A percentile compares a stretch with the other conserved stretches of the same genome.
phyloP scores from a whole-genome alignment of 805 yeast species.

The Saccharomycopsis sp. region DNA sequence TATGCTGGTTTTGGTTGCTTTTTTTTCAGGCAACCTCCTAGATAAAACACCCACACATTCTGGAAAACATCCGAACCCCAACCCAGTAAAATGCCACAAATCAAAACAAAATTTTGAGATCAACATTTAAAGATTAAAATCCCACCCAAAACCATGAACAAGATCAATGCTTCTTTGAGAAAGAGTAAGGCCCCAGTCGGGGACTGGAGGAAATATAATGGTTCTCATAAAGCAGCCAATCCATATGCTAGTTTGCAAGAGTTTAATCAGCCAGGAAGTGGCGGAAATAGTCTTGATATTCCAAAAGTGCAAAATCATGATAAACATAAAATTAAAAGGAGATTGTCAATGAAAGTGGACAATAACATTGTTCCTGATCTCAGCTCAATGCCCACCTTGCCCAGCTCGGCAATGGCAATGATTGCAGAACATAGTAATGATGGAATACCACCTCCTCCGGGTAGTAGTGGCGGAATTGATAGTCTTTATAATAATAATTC shows the following conservation, averaged over 20 bases:
- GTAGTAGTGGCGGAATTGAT: background rate
- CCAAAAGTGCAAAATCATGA: slow-evolving; percentile 16
- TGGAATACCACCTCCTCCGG: no score
- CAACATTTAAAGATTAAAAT: no score
- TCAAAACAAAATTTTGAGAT: no score
- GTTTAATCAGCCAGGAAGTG: slow-evolving; percentile 3
- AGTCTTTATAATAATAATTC: no score
- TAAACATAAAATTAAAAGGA: slow-evolving; percentile 16
- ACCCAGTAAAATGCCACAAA: no score
- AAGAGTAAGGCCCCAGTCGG: slow-evolving; percentile 19
- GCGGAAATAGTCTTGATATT: slow-evolving; percentile 1
- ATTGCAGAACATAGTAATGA: slow-evolving; percentile 10
- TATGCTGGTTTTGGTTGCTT: no score
- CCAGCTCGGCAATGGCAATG: slow-evolving; percentile 11
- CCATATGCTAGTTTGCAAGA: slow-evolving; percentile 16
- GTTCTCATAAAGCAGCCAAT: slow-evolving; percentile 3
- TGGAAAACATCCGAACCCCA: no score
- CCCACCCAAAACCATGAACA: no score
- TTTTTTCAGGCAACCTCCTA: no score
- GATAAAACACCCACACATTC: no score
- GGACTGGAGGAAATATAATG: slow-evolving; percentile 15
- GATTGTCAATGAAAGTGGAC: slow-evolving; percentile 16
- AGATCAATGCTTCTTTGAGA: slow-evolving; percentile 14
- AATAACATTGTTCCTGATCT: slow-evolving; percentile 12
- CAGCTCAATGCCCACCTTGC: slow-evolving; percentile 14